Base-by-base conservation (phyloP, 768 basidiomycete genomes). In the Tylopilus intermedius region DNA sequence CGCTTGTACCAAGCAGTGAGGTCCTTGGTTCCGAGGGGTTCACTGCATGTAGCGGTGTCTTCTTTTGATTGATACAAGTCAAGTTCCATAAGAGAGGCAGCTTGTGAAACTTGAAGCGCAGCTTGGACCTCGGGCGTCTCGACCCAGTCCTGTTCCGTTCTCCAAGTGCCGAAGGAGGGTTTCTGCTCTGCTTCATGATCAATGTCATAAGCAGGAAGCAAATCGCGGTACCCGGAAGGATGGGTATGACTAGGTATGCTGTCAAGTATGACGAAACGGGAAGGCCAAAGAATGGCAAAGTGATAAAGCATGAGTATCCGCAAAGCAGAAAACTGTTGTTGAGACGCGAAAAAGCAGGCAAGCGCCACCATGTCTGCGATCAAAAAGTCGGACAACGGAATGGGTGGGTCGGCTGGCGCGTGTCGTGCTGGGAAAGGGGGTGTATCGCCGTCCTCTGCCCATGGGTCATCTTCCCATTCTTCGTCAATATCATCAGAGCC, bases 1-100 rank as follows among this genome's bases (percentile, higher is more conserved):
- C 54, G 60, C 59, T 71, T 78, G 71, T 96, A 97, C 94, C 94
- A 98, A 24, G 63, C 49, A 5, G 81, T 71, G 7, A 97, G 73
- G 29, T 82, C 60, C 53, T 39, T 61, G 55, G 26, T 53, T 47
- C 29, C 59, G 50, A 54, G 53, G 47, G 49, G 47, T 8, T 60
- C 56, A 38, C 15, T 11, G 57, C 32, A 26, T 54, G 49, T 44
- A 4, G 41, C 32, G 32, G 54, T 18, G 10, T 59, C 53, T 21
- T 21, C 41, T 27, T 53, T 42, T 38, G 59, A 45, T 44, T 43
- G 58, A 50, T 54, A 41, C n/a, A 45, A 47, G 38, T 57, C 59
- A 22, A 49, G 35, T 30, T 53, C 60, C 24, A 50, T 37, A 32
- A 51, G 45, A 29, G 52, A 45, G 49, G 51, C 40, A 9, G 56